Conservation (phyloP, 2,329 filamentous ascomycete species). For the Davidsoniella virescens region DNA sequence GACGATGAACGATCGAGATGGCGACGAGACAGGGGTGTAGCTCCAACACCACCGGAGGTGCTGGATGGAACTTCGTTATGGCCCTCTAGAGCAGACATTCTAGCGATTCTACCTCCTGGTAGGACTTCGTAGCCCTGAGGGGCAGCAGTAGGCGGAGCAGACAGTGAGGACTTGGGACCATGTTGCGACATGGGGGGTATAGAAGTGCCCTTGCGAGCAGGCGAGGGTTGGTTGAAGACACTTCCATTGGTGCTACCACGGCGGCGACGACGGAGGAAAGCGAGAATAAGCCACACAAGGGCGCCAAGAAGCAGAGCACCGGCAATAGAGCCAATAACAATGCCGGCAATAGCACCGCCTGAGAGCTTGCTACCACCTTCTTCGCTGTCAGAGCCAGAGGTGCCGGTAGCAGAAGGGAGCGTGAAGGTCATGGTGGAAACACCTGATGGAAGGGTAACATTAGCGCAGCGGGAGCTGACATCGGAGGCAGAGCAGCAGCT, state of each 20-base stretch:
- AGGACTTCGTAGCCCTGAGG: conserved; percentile 54
- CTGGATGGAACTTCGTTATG: conserved; percentile 43
- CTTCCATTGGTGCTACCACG: conserved; percentile 47
- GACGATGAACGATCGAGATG: conserved; percentile 49
- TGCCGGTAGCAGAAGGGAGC: conserved; percentile 30
- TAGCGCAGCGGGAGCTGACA: conserved; percentile 54
- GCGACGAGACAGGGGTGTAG: conserved; percentile 14
- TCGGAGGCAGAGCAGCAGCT: conserved; percentile 82
- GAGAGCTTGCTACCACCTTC: conserved; percentile 34
- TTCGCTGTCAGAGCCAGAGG: conserved; percentile 19
- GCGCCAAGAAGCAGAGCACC: conserved; percentile 54
- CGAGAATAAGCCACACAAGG: conserved; percentile 51
- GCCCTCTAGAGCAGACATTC: conserved; percentile 87
- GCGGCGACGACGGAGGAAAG: conserved; percentile 32
- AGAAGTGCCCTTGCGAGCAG: conserved; percentile 37
- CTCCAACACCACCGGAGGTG: conserved; percentile 5
- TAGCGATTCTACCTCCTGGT: conserved; percentile 75
- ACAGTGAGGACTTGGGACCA: conserved; percentile 11
- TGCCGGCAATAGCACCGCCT: conserved; percentile 79
- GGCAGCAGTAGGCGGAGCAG: conserved; percentile 7
- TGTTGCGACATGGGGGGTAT: conserved; percentile 22
- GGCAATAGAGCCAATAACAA: conserved; percentile 65
- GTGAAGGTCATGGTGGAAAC: conserved; percentile 49
- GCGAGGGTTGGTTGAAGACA: conserved; percentile 81
- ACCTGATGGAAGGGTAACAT: conserved; percentile 63